Base-by-base conservation (phyloP, 495 filamentous ascomycete genomes). In the Hypoxylon rickii region DNA sequence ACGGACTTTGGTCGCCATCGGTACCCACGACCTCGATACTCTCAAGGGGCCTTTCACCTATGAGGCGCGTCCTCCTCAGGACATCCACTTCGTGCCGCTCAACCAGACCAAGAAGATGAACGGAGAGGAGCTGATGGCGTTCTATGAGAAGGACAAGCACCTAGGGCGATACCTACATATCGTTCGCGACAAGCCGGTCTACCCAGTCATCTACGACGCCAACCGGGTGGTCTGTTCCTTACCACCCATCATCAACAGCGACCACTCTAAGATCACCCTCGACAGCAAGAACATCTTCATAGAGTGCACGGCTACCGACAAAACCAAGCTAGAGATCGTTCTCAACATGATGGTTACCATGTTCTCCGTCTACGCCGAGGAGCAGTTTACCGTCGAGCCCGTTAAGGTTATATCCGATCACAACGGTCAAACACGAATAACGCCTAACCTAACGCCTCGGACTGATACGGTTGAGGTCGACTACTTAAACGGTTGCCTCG, bases 11-110 rank as follows among this genome's bases (percentile, higher is more conserved):
- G 94, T 97, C 31, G 87, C 95, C 11, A 97, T 99, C 69, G 94
- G 94, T 56, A 97, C 94, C 3, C 94, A 99, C 70, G 92, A 99
- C 68, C 78, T 97, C 55, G 95, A 97, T 65, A 96, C 89, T 3
- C 79, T 99, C 41, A 76, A 95, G 71, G 94, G 92, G 0, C 95
- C 94, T 18, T 99, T 97, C 85, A 92, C 90, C 43, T 99, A 97
- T 65, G 92, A 97, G 72, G 94, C 92, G 21, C 81, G 92, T 16
- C 79, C 89, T 26, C 94, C 95, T n/a, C 87, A 91, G 70, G 81
- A 97, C 45, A 96, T 99, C 73, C 83, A 85, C 51, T 99, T 99
- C 65, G 75, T 78, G 8, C 95, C 94, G 13, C 75, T 99, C 52
- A 99, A 97, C 75, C 90, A 97, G 75, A 86, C 83, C 29, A 84